Evolutionary conservation across 2,329 filamentous ascomycete species (phyloP).

Genomic region (Phoma sp.): DNA sequence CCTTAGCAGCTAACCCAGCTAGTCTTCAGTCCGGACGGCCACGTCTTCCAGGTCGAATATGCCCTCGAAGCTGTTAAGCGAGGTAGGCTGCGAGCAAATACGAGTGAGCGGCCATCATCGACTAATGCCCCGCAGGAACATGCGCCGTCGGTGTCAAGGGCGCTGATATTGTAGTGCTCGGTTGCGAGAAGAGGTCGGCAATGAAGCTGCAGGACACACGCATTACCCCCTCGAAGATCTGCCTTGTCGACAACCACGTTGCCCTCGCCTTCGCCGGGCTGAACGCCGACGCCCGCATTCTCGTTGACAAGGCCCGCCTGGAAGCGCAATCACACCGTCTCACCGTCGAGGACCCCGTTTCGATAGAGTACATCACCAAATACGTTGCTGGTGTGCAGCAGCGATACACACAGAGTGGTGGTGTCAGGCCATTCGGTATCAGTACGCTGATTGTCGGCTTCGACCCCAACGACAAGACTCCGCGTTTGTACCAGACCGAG

Average conservation of each 20-base stretch:
- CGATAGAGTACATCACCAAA: conserved; percentile 99
- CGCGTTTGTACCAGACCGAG: conserved; percentile 95
- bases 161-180: conserved; percentile 89
- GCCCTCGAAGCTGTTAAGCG: conserved; percentile 97
- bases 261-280: conserved; percentile 96
- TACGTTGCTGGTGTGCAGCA: conserved; percentile 98
- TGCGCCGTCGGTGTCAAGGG: conserved; percentile 98
- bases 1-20: conserved; percentile 38
- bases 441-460: conserved; percentile 99
- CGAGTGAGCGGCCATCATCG: not conserved
- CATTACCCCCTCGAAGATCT: conserved; percentile 98
- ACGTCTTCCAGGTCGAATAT: conserved; percentile 99
- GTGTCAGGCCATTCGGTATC: conserved; percentile 97
- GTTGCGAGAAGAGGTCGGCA: conserved; percentile 97
- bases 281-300: conserved; percentile 96
- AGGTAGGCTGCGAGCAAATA: conserved; percentile 63
- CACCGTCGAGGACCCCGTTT: conserved; percentile 95
- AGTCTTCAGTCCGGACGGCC: conserved; percentile 99
- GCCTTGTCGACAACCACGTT: conserved; percentile 92
- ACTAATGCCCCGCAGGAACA: conserved; percentile 67
- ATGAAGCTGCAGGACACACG: conserved; percentile 99
- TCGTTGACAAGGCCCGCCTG: conserved; percentile 96
- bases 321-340: conserved; percentile 97
- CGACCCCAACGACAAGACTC: conserved; percentile 87
- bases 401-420: conserved; percentile 97